phyloP scores from a whole-genome alignment of 352 stramenopile species.

The Halophytophthora polymorphica region DNA sequence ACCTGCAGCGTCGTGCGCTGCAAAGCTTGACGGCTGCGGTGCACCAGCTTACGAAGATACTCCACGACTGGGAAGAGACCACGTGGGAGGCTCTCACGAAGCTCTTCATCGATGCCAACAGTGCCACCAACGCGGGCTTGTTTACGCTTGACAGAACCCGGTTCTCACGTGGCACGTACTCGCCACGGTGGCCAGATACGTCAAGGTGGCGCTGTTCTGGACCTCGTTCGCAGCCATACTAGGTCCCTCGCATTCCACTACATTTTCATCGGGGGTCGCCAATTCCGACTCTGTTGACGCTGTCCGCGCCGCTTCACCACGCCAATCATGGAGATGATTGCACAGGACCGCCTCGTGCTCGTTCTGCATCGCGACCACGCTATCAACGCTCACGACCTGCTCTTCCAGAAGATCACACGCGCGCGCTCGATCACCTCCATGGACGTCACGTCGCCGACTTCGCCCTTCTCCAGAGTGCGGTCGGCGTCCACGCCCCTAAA shows the following conservation, averaged over 20 bases:
- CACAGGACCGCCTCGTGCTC: constrained; percentile 44
- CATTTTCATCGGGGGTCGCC: background rate
- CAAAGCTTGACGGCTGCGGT: constrained; percentile 24
- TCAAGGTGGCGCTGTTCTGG: constrained; percentile 64
- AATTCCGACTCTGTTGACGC: background rate
- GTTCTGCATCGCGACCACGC: constrained; percentile 38
- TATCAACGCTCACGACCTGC: constrained; percentile 53
- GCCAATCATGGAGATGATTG: constrained; percentile 49
- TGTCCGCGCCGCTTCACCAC: constrained; percentile 33
- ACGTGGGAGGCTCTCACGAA: constrained; percentile 45
- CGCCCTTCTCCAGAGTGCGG: constrained; percentile 8
- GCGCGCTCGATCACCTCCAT: constrained; percentile 17
- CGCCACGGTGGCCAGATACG: constrained; percentile 45
- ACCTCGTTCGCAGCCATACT: constrained; percentile 41
- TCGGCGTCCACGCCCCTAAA: constrained; percentile 25
- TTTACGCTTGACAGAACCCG: constrained; percentile 54
- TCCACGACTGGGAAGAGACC: constrained; percentile 62
- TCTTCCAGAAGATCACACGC: constrained; percentile 51
- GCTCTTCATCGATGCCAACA: constrained; percentile 31
- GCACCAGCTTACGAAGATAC: constrained; percentile 61
- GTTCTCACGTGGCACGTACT: constrained; percentile 53
- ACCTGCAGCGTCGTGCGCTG: constrained; percentile 16
- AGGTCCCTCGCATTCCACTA: constrained; percentile 37
- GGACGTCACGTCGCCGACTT: background rate
- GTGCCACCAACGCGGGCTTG: constrained; percentile 7